Base-by-base conservation (phyloP, 164 flowering plant genomes). In the Umbellularia californica region DNA sequence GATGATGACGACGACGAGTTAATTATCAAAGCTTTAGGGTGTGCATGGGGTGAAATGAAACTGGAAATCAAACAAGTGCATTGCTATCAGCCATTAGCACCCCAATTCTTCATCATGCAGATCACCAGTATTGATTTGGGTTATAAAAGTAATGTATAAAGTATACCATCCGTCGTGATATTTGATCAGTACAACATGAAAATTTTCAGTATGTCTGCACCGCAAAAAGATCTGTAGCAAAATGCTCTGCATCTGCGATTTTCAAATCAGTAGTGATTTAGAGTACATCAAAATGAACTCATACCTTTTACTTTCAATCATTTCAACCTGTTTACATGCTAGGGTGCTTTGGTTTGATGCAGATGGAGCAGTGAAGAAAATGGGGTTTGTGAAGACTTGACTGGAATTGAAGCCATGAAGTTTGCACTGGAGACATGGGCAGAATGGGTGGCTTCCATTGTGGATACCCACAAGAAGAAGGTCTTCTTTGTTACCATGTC, bases 401-500 rank as follows among this genome's bases (percentile, higher is more conserved):
- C 88, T 81, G 97, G 98, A 10, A 60, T 81, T 14, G 85, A 85
- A 77, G 98, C 92, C 70, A 90, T 92, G 97, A 90, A 88, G 73
- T 80, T 95, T 88, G 99, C 97, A 50, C 84, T 94, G 90, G 87
- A 84, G 58, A 77, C 93, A 17, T 94, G 97, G 98, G 97, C 97
- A 25, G 83, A 90, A 28, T 94, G 98, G 99, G 89, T 94, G 65
- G 81, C 82, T 60, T 75, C 88, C 33, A 87, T 85, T 17, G 85
- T 85, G 19, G 79, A 89, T 86, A 90, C 90, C 58, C 69, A 72
- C 4, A 81, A 76, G 82, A 89, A 88, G 84, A 83, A 78, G 58
- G 88, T 88, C 72, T 94, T 94, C 81, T 96, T 92, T 76, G 93
- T 91, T 58, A 94, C 95, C 68, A 94, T 96, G 99, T 96, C 99